These are phyloP conservation scores for Saccharomyces paradoxus DNA, from an alignment of 805 yeast species.

Conservation along the genomic window DNA sequence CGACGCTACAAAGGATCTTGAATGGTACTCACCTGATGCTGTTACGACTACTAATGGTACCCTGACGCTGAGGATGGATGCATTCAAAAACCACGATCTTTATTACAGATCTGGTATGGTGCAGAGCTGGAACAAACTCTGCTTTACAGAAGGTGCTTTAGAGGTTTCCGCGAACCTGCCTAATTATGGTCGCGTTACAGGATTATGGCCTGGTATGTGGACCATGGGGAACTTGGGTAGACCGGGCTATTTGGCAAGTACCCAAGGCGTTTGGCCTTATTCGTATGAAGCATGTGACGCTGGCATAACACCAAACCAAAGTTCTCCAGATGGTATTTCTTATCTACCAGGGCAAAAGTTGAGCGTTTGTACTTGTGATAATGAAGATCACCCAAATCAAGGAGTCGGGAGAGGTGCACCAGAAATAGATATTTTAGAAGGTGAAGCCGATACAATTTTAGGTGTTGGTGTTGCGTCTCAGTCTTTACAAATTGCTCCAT, in stretches of 20 bases:
- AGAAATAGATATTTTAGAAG: conserved; percentile 89
- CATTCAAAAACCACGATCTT: conserved; percentile 68
- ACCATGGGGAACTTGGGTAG: conserved; percentile 87
- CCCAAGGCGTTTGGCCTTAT: conserved; percentile 96
- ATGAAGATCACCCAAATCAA: conserved; percentile 77
- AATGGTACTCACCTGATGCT: conserved; percentile 95
- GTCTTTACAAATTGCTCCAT: conserved; percentile 87
- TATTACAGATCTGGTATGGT: conserved; percentile 86
- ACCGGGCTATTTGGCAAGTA: conserved; percentile 79
- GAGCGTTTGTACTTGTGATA: conserved; percentile 69
- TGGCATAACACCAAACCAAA: conserved; percentile 91
- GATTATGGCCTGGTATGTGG: conserved; percentile 97
- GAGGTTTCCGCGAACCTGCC: conserved; percentile 76
- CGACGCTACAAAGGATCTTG: conserved; percentile 81
- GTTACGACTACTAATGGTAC: conserved; percentile 69
- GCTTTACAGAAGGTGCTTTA: conserved; percentile 76
- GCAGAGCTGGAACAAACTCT: conserved; percentile 85
- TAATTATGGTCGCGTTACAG: conserved; percentile 66
- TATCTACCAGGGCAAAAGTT: conserved; percentile 80
- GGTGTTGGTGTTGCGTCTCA: conserved; percentile 77
- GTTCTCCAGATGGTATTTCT: conserved; percentile 81
- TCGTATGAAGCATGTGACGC: conserved; percentile 82
- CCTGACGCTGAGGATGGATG: conserved; percentile 63
- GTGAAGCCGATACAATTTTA: conserved; percentile 51
- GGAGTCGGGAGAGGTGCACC: conserved; percentile 94